These are phyloP conservation scores for Nannochloropsis gaditana DNA, from an alignment of 108 stramenopile genomes.

Conservation along the genomic window DNA sequence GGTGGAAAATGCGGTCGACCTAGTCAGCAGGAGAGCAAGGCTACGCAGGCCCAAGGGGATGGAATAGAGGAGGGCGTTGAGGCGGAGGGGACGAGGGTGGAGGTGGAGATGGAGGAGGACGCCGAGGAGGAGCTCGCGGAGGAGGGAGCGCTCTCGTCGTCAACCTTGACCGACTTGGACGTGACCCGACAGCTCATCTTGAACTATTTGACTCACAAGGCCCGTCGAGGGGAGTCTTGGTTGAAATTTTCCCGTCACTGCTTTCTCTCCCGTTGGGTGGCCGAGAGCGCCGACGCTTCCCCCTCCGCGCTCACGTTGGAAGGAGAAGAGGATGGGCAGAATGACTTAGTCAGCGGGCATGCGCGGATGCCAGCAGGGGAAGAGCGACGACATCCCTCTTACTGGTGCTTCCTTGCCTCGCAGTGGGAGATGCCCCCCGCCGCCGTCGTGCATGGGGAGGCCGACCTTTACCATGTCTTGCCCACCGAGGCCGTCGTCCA, in stretches of 20 bases:
- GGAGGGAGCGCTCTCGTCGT: not conserved
- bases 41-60: not conserved
- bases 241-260: not conserved
- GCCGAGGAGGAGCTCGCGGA: not conserved
- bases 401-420: not conserved
- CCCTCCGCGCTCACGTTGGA: not conserved
- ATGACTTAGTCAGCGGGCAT: not conserved
- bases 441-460: not conserved
- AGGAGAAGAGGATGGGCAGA: not conserved
- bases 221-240: not conserved
- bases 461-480: not conserved
- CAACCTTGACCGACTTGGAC: not conserved
- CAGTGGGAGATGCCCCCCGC: not conserved
- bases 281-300: not conserved
- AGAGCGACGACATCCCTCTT: not conserved
- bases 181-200: not conserved
- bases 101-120: not conserved
- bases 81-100: not conserved
- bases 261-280: not conserved
- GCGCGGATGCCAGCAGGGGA: not conserved
- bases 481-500: not conserved
- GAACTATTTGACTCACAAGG: not conserved
- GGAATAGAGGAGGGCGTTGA: not conserved
- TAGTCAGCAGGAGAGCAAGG: too few relatives aligned
- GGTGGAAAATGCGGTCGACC: too few relatives aligned